Evolutionary conservation across 23 red algal species (phyloP).

Genomic region (Gracilariopsis chorda): DNA sequence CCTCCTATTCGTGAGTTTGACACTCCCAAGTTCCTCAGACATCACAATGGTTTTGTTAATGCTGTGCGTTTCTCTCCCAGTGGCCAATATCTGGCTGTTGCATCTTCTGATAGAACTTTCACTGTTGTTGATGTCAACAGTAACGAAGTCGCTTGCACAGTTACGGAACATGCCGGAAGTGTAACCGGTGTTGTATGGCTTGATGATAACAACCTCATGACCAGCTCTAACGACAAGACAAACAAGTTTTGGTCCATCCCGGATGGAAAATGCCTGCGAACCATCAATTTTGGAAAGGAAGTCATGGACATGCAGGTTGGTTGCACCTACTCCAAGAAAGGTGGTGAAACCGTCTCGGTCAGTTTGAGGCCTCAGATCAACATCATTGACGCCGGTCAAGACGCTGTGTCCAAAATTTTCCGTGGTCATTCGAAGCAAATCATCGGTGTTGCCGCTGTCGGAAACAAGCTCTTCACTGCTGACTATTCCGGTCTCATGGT

Average conservation of each 20-base stretch:
- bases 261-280: constrained; percentile 36
- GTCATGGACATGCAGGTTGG: constrained; percentile 86
- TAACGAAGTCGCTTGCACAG: constrained; percentile 8
- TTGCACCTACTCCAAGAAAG: constrained; percentile 21
- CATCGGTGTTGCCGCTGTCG: constrained; percentile 63
- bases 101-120: constrained; percentile 49
- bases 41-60: constrained; percentile 66
- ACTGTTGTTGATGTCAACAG: constrained; percentile 35
- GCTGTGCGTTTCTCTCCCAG: constrained; percentile 70
- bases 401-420: constrained; percentile 4
- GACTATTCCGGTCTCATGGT: constrained; percentile 69
- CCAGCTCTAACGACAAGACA: constrained; percentile 75
- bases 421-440: constrained; percentile 79
- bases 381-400: constrained; percentile 12
- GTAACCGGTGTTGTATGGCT: constrained; percentile 67
- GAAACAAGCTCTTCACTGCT: constrained; percentile 56
- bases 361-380: constrained; percentile 55
- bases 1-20: constrained; percentile 64
- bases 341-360: constrained; percentile 38
- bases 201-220: constrained; percentile 46
- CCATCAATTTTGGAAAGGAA: constrained; percentile 53
- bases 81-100: constrained; percentile 45
- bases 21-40: constrained; percentile 48
- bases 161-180: constrained; percentile 60
- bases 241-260: constrained; percentile 58